Conservation (phyloP, 2,329 filamentous ascomycete genomes). For the Lachnellula willkommii region DNA sequence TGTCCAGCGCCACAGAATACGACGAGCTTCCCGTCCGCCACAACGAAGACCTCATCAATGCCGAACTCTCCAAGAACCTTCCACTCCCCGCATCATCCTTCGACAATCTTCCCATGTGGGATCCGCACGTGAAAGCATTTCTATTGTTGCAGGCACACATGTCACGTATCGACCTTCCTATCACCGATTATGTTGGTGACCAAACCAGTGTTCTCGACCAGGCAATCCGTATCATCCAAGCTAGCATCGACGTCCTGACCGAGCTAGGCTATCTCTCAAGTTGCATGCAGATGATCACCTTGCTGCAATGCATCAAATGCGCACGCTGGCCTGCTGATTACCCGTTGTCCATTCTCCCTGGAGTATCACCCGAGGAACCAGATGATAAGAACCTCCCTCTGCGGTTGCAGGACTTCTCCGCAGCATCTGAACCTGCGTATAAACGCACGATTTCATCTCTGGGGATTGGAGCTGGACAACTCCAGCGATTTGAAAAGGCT, state of each 20-base stretch:
- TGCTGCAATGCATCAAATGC: constrained; percentile 89
- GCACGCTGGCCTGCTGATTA: constrained; percentile 85
- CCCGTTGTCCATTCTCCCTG: constrained; percentile 73
- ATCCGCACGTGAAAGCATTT: constrained; percentile 96
- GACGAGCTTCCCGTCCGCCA: constrained; percentile 96
- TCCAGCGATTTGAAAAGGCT: constrained; percentile 47
- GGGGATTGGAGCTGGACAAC: constrained; percentile 36
- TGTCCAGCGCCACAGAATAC: constrained; percentile 90
- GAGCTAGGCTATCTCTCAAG: constrained; percentile 80
- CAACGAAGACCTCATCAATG: constrained; percentile 97
- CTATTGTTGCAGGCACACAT: constrained; percentile 92
- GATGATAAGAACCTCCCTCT: constrained; percentile 26
- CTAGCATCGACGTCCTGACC: constrained; percentile 85
- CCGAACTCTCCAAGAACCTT: constrained; percentile 76
- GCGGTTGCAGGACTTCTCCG: constrained; percentile 30
- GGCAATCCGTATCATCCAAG: constrained; percentile 93
- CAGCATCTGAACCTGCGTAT: constrained; percentile 27
- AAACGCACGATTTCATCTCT: constrained; percentile 47
- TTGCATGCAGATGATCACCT: constrained; percentile 72
- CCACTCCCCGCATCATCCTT: constrained; percentile 46
- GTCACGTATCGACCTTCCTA: constrained; percentile 85
- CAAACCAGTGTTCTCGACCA: constrained; percentile 87
- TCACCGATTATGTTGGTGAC: constrained; percentile 95
- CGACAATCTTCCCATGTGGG: constrained; percentile 84
- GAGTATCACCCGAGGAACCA: constrained; percentile 44